phyloP scores from a whole-genome alignment of 2,329 filamentous ascomycete genomes.

The Trichoderma brevicompactum region DNA sequence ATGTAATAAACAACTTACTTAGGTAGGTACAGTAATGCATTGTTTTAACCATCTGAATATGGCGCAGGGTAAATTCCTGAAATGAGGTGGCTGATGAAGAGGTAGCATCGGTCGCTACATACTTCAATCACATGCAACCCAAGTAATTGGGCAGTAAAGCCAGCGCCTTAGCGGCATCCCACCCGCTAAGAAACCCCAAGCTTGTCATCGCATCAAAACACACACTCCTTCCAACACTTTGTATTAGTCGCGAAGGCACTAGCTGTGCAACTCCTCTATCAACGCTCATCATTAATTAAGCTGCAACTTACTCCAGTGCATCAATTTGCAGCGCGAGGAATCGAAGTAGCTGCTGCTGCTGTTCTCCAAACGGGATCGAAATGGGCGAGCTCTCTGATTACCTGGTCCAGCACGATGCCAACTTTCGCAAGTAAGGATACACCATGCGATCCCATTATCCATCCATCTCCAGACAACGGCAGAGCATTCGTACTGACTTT shows the following conservation, averaged over 20 bases:
- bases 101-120: not conserved
- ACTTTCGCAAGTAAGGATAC: conserved; percentile 59
- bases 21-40: no score
- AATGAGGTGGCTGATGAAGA: no score
- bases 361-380: not conserved
- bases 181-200: not conserved
- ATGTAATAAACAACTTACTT: no score
- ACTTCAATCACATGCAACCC: conserved; percentile 12
- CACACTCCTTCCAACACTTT: not conserved
- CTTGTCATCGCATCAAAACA: conserved; percentile 9
- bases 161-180: conserved; percentile 6
- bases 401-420: conserved; percentile 62
- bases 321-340: not conserved
- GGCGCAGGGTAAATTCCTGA: no score
- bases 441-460: not conserved
- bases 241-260: not conserved
- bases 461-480: not conserved
- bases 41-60: no score
- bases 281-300: not conserved
- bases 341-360: not conserved
- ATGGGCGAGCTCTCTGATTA: conserved; percentile 74
- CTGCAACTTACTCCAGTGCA: not conserved
- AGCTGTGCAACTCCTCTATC: not conserved
- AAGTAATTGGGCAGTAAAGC: conserved; percentile 15
- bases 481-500: not conserved